These are phyloP conservation scores for Bipolaris oryzae DNA, from an alignment of 2,329 filamentous ascomycete species.

Conservation along the genomic window DNA sequence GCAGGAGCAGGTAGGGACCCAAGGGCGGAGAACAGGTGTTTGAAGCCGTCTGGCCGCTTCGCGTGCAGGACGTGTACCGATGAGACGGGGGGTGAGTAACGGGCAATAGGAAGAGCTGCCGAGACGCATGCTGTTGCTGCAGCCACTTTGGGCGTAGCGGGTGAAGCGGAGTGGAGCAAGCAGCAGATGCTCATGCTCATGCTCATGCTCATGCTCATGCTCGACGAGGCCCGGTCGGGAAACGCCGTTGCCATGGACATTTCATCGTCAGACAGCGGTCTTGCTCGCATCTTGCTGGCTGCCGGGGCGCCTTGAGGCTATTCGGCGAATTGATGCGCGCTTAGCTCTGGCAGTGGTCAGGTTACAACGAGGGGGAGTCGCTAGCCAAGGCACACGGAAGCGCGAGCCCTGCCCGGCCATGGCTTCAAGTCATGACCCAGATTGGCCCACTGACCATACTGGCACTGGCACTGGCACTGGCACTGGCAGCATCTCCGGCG, in stretches of 20 bases:
- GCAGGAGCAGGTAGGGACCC: background rate
- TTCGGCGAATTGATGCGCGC: background rate
- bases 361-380: background rate
- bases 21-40: conserved; percentile 25
- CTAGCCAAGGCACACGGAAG: background rate
- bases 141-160: conserved; percentile 3
- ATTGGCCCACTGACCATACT: too few relatives aligned
- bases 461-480: too few relatives aligned
- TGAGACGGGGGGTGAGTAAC: conserved; percentile 7
- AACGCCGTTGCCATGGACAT: background rate
- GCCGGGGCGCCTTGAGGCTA: background rate
- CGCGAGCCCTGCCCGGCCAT: conserved; percentile 5
- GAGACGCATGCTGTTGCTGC: conserved; percentile 15
- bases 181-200: too few relatives aligned
- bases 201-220: too few relatives aligned
- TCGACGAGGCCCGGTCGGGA: background rate
- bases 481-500: background rate
- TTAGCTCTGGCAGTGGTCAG: background rate
- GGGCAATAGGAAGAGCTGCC: conserved; percentile 26
- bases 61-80: conserved; percentile 25
- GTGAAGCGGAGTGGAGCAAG: background rate
- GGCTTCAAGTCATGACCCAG: background rate
- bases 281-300: background rate
- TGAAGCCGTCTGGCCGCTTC: conserved; percentile 12
- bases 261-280: background rate